Percentiles rank a stretch among this genome's conserved stretches.
Conservation (phyloP, 2,329 filamentous ascomycete genomes). For the Fusarium nisikadoi region DNA sequence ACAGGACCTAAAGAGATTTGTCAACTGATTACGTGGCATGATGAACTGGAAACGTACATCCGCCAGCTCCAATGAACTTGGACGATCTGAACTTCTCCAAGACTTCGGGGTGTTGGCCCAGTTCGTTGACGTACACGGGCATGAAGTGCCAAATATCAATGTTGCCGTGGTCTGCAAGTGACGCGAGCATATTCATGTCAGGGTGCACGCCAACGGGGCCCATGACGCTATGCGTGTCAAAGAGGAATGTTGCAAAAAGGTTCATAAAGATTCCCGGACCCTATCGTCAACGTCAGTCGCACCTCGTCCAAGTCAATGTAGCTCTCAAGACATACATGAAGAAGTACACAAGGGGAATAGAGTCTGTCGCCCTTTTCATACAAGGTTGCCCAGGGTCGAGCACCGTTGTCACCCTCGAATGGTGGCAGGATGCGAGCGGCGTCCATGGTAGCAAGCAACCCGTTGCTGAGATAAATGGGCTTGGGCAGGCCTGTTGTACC, state of each 20-base stretch:
- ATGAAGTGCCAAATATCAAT: not conserved
- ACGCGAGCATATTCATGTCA: not conserved
- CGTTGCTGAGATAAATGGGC: not conserved
- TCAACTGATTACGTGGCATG: fast-evolving
- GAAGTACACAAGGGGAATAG: not conserved
- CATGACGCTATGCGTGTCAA: not conserved
- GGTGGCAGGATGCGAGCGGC: not conserved
- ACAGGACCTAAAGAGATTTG: not conserved
- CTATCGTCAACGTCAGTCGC: not conserved
- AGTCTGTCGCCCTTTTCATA: not conserved
- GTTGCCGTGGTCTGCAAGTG: not conserved
- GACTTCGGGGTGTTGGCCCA: not conserved
- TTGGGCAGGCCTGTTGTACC: not conserved
- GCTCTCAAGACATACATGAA: not conserved
- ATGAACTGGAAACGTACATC: not conserved
- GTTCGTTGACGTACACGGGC: not conserved
- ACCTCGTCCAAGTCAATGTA: not conserved
- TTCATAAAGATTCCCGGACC: not conserved
- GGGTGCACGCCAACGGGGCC: not conserved
- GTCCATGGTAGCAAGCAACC: not conserved
- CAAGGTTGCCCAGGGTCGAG: not conserved
- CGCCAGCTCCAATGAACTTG: not conserved
- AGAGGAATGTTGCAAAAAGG: not conserved
- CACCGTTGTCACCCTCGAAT: not conserved
- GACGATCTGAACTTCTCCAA: not conserved